Conservation (phyloP, 2,329 filamentous ascomycete species). For the Trichoderma gracile region DNA sequence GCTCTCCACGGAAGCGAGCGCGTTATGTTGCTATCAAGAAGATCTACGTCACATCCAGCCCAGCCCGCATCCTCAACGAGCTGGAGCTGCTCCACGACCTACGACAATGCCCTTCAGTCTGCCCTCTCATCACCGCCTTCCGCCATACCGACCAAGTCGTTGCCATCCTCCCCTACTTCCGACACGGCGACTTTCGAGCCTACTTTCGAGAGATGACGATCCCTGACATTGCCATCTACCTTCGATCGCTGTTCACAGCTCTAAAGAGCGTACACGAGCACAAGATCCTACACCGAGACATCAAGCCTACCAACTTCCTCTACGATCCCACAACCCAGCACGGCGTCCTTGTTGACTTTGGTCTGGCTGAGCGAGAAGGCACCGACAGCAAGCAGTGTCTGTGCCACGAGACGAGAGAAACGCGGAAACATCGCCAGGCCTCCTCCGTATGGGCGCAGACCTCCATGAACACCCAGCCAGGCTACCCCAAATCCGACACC, state of each 20-base stretch:
- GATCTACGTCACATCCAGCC: conserved; percentile 97
- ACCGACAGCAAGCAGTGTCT: conserved; percentile 77
- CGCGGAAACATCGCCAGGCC: conserved; percentile 62
- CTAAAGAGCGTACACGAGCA: conserved; percentile 79
- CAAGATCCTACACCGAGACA: conserved; percentile 88
- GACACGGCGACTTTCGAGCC: conserved; percentile 89
- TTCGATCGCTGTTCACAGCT: conserved; percentile 83
- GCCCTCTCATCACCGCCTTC: conserved; percentile 96
- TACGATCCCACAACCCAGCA: conserved; percentile 79
- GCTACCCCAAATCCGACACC: conserved; percentile 87
- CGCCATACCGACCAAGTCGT: conserved; percentile 92
- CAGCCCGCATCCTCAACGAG: conserved; percentile 91
- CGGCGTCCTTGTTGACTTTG: conserved; percentile 97
- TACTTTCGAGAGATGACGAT: conserved; percentile 92
- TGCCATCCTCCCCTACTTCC: conserved; percentile 92
- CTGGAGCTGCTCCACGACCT: conserved; percentile 90
- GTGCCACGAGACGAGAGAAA: conserved; percentile 67
- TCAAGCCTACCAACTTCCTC: conserved; percentile 96
- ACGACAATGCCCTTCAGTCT: conserved; percentile 78
- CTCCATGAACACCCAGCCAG: conserved; percentile 54
- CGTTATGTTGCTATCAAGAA: conserved; percentile 98
- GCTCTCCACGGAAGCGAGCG: conserved; percentile 41
- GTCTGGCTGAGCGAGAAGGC: conserved; percentile 84
- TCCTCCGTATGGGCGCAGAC: conserved; percentile 59
- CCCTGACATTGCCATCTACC: conserved; percentile 83